Evolutionary conservation across 1,284 basidiomycete genomes (phyloP).

Genomic region (Sphagnurus paluster): DNA sequence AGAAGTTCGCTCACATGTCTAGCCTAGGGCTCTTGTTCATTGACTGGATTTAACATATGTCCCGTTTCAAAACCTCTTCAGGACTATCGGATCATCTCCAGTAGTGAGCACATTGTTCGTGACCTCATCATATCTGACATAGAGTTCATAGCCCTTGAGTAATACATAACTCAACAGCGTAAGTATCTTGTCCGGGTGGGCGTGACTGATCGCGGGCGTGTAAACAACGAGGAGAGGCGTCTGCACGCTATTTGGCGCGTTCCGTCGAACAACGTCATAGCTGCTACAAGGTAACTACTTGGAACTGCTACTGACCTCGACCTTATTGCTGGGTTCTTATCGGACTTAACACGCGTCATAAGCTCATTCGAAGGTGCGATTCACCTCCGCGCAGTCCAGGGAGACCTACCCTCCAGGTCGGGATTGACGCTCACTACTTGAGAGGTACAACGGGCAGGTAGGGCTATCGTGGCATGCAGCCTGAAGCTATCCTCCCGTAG

Average conservation of each 20-base stretch:
- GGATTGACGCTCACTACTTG: background rate
- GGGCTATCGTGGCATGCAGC: background rate
- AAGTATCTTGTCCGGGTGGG: too few species aligned
- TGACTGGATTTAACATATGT: too few species aligned
- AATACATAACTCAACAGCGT: too few species aligned
- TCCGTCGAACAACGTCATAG: background rate
- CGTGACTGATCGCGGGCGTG: background rate
- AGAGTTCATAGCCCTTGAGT: too few species aligned
- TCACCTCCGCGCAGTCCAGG: slow-evolving; percentile 19
- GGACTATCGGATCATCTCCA: too few species aligned
- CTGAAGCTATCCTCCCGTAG: background rate
- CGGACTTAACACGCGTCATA: slow-evolving; percentile 15
- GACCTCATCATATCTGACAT: too few species aligned
- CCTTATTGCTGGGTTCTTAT: slow-evolving; percentile 4
- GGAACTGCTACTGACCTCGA: slow-evolving; percentile 1
- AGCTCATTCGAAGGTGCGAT: background rate
- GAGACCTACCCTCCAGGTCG: slow-evolving; percentile 1
- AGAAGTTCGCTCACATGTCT: too few species aligned
- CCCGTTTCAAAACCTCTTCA: too few species aligned
- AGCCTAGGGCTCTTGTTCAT: too few species aligned
- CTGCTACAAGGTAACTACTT: slow-evolving; percentile 7
- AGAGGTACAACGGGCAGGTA: background rate
- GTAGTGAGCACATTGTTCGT: too few species aligned
- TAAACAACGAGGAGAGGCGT: background rate
- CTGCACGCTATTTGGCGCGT: background rate